Evolutionary conservation across 2,329 filamentous ascomycete genomes (phyloP).

Genomic region (Daldinia sp.): DNA sequence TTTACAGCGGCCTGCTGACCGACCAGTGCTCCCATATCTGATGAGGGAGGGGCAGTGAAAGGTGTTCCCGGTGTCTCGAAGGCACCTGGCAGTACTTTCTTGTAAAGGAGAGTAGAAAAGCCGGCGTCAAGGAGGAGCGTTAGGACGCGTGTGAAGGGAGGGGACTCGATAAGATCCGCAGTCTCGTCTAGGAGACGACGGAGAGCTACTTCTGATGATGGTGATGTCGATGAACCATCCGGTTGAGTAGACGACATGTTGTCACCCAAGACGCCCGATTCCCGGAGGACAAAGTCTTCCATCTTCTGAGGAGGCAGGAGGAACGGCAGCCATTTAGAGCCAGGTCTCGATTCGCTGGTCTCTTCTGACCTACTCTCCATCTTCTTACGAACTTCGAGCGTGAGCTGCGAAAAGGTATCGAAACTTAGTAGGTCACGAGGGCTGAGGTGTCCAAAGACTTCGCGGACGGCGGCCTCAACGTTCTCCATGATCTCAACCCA

Average conservation of each 20-base stretch:
- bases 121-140: slow-evolving; percentile 87
- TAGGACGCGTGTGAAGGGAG: slow-evolving; percentile 87
- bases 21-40: slow-evolving; percentile 10
- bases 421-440: slow-evolving; percentile 89
- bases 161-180: slow-evolving; percentile 93
- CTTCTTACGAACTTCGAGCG: slow-evolving; percentile 83
- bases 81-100: slow-evolving; percentile 81
- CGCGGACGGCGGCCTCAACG: slow-evolving; percentile 86
- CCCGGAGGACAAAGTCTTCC: slow-evolving; percentile 85
- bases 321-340: slow-evolving; percentile 81
- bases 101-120: slow-evolving; percentile 86
- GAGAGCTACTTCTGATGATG: slow-evolving; percentile 65
- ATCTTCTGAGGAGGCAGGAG: slow-evolving; percentile 83
- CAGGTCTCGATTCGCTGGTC: slow-evolving; percentile 49
- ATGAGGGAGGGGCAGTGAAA: slow-evolving; percentile 35
- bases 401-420: slow-evolving; percentile 81
- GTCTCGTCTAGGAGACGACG: slow-evolving; percentile 94
- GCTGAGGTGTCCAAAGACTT: slow-evolving; percentile 89
- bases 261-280: slow-evolving; percentile 81
- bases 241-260: slow-evolving; percentile 54
- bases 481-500: slow-evolving; percentile 85
- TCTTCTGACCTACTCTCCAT: slow-evolving; percentile 75
- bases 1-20: slow-evolving; percentile 33
- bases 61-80: slow-evolving; percentile 73
- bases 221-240: slow-evolving; percentile 40